Evolutionary conservation across 2,329 filamentous ascomycete genomes (phyloP).

Genomic region (Talaromyces verruculosus): DNA sequence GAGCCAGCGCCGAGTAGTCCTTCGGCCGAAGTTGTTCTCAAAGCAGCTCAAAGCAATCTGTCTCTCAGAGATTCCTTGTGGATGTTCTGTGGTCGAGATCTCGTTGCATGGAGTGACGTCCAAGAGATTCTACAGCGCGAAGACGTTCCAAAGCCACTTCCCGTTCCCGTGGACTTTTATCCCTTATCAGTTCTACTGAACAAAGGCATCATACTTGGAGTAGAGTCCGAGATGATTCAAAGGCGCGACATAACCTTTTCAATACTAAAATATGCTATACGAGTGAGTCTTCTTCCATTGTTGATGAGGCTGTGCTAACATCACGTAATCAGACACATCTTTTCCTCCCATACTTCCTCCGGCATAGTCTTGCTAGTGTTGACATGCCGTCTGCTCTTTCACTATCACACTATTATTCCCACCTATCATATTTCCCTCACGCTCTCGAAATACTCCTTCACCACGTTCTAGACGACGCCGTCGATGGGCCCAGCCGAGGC

Average conservation of each 20-base stretch:
- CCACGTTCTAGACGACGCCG: slow-evolving; percentile 90
- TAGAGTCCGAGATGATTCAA: slow-evolving; percentile 92
- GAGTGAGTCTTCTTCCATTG: slow-evolving; percentile 59
- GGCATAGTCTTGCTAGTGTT: slow-evolving; percentile 72
- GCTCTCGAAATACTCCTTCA: slow-evolving; percentile 90
- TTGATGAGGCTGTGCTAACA: neutral
- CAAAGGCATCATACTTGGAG: slow-evolving; percentile 85
- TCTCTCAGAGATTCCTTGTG: slow-evolving; percentile 83
- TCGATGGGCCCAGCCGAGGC: slow-evolving; percentile 58
- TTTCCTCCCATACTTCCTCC: slow-evolving; percentile 84
- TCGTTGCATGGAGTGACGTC: slow-evolving; percentile 87
- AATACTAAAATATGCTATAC: slow-evolving; percentile 80
- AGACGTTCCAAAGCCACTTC: slow-evolving; percentile 72
- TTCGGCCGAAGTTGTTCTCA: slow-evolving; percentile 47
- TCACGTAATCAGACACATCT: slow-evolving; percentile 73
- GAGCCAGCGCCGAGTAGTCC: slow-evolving; percentile 52
- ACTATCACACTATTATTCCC: slow-evolving; percentile 79
- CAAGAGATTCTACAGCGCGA: slow-evolving; percentile 76
- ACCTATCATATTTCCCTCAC: slow-evolving; percentile 88
- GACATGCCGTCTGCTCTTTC: slow-evolving; percentile 78
- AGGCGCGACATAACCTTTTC: slow-evolving; percentile 88
- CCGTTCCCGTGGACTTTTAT: slow-evolving; percentile 90
- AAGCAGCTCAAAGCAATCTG: slow-evolving; percentile 48
- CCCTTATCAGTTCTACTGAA: slow-evolving; percentile 82
- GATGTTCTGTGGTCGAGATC: slow-evolving; percentile 85